Percentiles rank a stretch among this genome's conserved stretches.
Evolutionary conservation across 192 early-diverging fungal genomes (phyloP).

Genomic region (Linnemannia schmuckeri): DNA sequence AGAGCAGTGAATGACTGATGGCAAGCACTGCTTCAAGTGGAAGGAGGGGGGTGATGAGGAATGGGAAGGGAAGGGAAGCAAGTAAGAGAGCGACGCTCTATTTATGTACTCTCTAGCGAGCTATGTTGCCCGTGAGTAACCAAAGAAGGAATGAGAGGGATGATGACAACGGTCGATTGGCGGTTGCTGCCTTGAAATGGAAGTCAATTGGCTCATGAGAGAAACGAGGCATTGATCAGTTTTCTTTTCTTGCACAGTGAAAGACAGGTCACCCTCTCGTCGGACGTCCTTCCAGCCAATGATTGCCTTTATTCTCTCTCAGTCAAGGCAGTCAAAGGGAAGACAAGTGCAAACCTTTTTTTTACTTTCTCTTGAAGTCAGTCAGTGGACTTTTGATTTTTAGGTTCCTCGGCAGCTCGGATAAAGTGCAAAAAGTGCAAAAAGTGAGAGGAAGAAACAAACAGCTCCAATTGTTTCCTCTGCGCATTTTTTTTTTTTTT

Average conservation of each 20-base stretch:
- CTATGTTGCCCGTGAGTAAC: too few species aligned
- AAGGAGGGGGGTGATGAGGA: not conserved
- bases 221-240: not conserved
- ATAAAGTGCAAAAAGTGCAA: not conserved
- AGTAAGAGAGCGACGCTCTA: too few species aligned
- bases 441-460: not conserved
- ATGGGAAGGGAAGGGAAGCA: not conserved
- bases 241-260: not conserved
- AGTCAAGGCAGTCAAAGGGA: too few species aligned
- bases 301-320: too few species aligned
- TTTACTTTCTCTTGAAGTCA: not conserved
- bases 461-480: not conserved
- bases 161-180: not conserved
- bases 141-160: not conserved
- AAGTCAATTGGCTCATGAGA: slow-evolving; percentile 10
- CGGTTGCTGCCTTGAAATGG: not conserved
- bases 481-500: not conserved
- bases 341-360: too few species aligned
- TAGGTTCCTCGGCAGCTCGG: not conserved
- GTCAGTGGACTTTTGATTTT: not conserved
- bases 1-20: too few species aligned
- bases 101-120: too few species aligned
- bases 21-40: too few species aligned
- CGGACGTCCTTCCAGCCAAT: not conserved
- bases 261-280: not conserved